Evolutionary conservation across 345 rosid species (phyloP).

Genomic region (Eucalyptus regnans): DNA sequence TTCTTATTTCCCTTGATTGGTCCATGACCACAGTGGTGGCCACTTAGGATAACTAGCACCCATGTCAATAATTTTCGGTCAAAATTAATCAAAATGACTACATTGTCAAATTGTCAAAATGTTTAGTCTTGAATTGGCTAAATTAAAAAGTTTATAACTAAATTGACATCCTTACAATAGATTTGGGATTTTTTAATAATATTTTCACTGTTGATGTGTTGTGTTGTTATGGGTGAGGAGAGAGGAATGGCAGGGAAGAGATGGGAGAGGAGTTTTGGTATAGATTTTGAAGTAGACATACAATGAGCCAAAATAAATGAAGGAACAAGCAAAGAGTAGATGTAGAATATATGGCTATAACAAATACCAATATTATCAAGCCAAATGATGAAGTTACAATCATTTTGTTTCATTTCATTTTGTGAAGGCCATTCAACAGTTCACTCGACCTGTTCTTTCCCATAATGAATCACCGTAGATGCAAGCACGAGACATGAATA

Average conservation of each 20-base stretch:
- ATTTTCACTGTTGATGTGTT: not conserved
- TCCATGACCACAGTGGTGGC: fast-evolving
- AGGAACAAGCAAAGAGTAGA: not conserved
- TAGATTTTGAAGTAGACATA: not conserved
- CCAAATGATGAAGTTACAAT: not conserved
- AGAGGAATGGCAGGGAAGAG: not conserved
- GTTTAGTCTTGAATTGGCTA: fast-evolving
- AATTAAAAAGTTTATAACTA: fast-evolving
- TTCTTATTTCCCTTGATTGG: not conserved
- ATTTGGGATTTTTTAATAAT: not conserved
- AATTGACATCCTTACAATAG: fast-evolving
- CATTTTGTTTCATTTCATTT: not conserved
- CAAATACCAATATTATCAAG: not conserved
- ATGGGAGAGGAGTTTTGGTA: not conserved
- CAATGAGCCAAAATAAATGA: not conserved
- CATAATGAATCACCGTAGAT: not conserved
- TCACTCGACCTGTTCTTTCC: not conserved
- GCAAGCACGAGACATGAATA: not conserved
- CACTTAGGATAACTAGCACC: not conserved
- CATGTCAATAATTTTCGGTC: fast-evolving
- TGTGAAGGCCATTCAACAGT: not conserved
- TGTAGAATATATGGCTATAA: not conserved
- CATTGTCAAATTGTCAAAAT: not conserved
- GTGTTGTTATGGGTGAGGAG: not conserved
- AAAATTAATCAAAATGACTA: not conserved